Base-by-base conservation (phyloP, 2,329 filamentous ascomycete genomes). In the Hymenoscyphus infarciens region DNA sequence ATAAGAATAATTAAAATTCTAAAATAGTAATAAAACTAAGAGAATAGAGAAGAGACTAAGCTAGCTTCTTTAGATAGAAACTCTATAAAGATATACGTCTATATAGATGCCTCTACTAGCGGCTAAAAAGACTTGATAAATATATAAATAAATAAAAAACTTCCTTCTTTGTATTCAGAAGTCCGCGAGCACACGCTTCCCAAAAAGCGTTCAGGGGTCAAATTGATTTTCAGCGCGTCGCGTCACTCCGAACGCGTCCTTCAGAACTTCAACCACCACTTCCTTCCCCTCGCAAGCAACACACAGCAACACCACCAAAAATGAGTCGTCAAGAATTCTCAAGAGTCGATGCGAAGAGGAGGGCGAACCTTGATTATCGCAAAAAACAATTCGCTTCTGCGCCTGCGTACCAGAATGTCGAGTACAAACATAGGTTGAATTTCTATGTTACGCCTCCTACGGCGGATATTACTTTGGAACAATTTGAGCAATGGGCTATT, bases 401-500 rank as follows among this genome's bases (percentile, higher is more conserved):
- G 22, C 85, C 91, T 19, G 80, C 83, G 61, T 97, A 87, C 81
- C 88, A 91, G 75, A 87, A 92, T 68, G 83, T 88, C 62, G 82
- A 89, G 53, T 99, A 98, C 75, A 86, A 88, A 15, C 83, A 94
- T 76, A 89, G 93, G 62, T 84, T 99, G 72, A 99, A 96, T 80
- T 94, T 97, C 77, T 99, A 99, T 79, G 80, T 86, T 53, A 83
- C 88, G 29, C 91, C 95, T 55, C 95, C 95, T 0, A 97, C 92
- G 0, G 90, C 90, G 56, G 95, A 99, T 74, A 95, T 99, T 70
- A 96, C 92, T 0, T 86, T 99, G 52, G 95, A 99, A 74, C 88
- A 99, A 74, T 99, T 99, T 72, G 95, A 99, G 75, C 92, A 97
- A 83, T 99, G 95, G 95, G 95, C 93, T 11, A 98, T 99, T 72